Conservation (phyloP, 805 yeast genomes). For the Wickerhamiella spandovensis region DNA sequence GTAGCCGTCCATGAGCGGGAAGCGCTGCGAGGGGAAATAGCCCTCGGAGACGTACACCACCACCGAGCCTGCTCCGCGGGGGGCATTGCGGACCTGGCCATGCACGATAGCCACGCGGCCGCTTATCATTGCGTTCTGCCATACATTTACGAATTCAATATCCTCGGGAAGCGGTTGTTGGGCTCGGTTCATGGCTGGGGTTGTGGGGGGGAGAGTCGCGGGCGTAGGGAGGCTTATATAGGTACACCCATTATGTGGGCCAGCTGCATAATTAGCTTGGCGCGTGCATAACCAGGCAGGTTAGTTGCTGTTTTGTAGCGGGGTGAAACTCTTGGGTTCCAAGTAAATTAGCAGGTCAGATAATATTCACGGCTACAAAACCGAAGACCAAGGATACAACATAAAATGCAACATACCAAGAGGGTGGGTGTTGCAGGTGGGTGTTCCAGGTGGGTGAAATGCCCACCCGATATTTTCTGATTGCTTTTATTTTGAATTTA, state of each 20-base stretch:
- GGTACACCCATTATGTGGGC: background rate
- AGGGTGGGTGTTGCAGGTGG: no score
- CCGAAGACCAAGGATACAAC: no score
- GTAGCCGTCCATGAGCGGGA: slow-evolving; percentile 52
- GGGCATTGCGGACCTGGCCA: slow-evolving; percentile 22
- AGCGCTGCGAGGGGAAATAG: slow-evolving; percentile 53
- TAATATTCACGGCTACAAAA: no score
- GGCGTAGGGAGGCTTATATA: background rate
- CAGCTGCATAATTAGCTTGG: background rate
- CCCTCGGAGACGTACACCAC: slow-evolving; percentile 31
- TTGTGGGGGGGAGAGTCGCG: no score
- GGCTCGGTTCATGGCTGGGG: background rate
- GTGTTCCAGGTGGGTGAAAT: no score
- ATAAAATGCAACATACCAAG: no score
- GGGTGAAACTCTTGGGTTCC: no score
- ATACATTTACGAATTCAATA: slow-evolving; percentile 20
- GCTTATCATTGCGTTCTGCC: slow-evolving; percentile 19
- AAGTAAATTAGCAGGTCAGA: no score
- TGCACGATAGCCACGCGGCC: slow-evolving; percentile 25
- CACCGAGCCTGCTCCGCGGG: slow-evolving; percentile 27
- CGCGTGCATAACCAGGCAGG: background rate
- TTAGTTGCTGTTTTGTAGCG: background rate
- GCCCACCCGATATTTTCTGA: no score
- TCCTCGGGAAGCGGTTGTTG: slow-evolving; percentile 7
- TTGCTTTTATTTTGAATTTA: no score